Evolutionary conservation across 2,329 filamentous ascomycete species (phyloP).

Genomic region (Pseudogymnoascus sp.): DNA sequence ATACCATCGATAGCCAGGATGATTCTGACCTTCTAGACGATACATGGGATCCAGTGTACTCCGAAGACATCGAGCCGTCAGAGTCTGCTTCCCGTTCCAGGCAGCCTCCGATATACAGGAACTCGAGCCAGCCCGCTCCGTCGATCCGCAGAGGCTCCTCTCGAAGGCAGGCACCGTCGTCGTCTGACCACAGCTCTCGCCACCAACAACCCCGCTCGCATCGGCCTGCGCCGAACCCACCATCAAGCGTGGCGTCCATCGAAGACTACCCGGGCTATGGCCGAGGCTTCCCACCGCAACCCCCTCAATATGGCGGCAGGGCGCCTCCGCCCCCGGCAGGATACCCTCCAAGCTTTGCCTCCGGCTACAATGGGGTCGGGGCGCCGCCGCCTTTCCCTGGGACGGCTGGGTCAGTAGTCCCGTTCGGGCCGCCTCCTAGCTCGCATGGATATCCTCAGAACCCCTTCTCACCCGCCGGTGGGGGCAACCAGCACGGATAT

Average conservation of each 20-base stretch:
- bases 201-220: slow-evolving; percentile 30
- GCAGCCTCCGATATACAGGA: slow-evolving; percentile 18
- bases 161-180: slow-evolving; percentile 28
- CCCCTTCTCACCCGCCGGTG: slow-evolving; percentile 24
- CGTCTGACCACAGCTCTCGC: slow-evolving; percentile 27
- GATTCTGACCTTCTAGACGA: slow-evolving; percentile 31
- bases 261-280: slow-evolving; percentile 51
- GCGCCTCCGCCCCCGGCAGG: slow-evolving; percentile 17
- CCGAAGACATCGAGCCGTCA: slow-evolving; percentile 46
- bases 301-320: slow-evolving; percentile 21
- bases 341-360: slow-evolving; percentile 25
- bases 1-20: slow-evolving; percentile 29
- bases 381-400: slow-evolving; percentile 23
- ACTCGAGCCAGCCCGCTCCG: slow-evolving; percentile 25
- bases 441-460: slow-evolving; percentile 22
- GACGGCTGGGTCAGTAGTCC: slow-evolving; percentile 24
- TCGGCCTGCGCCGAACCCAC: slow-evolving; percentile 40
- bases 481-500: background rate
- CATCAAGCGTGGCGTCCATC: slow-evolving; percentile 55
- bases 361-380: slow-evolving; percentile 16
- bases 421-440: slow-evolving; percentile 19
- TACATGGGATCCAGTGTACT: slow-evolving; percentile 30
- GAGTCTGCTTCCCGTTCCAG: slow-evolving; percentile 46
- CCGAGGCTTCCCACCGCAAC: slow-evolving; percentile 28
- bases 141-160: slow-evolving; percentile 31